Percentiles rank a stretch among this genome's conserved stretches.
Conservation (phyloP, 1,284 basidiomycete genomes). For the Porphyrellus sp. region DNA sequence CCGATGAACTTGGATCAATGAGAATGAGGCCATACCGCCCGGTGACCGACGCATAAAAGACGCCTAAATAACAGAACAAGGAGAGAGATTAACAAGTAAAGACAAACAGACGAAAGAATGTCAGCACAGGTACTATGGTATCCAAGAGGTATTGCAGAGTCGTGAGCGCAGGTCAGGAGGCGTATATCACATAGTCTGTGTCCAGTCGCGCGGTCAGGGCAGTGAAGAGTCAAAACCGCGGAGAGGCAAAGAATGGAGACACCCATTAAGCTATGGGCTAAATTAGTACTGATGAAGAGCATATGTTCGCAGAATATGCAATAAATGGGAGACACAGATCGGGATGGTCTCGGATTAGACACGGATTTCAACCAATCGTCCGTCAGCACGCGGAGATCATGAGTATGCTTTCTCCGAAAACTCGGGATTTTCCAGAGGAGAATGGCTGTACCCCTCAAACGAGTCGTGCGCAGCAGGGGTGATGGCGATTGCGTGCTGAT, state of each 20-base stretch:
- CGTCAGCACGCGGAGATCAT: conserved; percentile 14
- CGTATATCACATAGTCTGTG: conserved; percentile 13
- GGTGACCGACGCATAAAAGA: conserved; percentile 4
- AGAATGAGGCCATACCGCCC: neutral
- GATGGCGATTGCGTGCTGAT: conserved; percentile 21
- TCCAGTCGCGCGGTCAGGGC: conserved; percentile 12
- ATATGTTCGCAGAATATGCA: conserved; percentile 25
- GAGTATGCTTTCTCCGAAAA: conserved; percentile 31
- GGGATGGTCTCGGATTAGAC: conserved; percentile 10
- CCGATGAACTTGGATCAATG: conserved; percentile 3
- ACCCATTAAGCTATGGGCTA: conserved; percentile 24
- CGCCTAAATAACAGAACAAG: conserved; percentile 8
- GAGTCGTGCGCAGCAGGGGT: conserved; percentile 18
- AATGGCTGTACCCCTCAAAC: conserved; percentile 21
- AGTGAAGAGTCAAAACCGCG: conserved; percentile 5
- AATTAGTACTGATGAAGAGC: conserved; percentile 17
- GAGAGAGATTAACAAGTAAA: conserved; percentile 1
- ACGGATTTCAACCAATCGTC: neutral
- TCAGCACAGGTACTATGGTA: conserved; percentile 19
- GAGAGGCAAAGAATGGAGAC: conserved; percentile 14
- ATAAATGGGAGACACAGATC: conserved; percentile 27
- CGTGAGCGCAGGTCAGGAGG: conserved; percentile 14
- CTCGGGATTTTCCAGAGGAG: conserved; percentile 20
- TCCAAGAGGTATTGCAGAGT: conserved; percentile 27
- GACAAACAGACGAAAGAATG: neutral